Conservation (phyloP, 2,329 filamentous ascomycete genomes). For the Colletotrichum sansevieriae region DNA sequence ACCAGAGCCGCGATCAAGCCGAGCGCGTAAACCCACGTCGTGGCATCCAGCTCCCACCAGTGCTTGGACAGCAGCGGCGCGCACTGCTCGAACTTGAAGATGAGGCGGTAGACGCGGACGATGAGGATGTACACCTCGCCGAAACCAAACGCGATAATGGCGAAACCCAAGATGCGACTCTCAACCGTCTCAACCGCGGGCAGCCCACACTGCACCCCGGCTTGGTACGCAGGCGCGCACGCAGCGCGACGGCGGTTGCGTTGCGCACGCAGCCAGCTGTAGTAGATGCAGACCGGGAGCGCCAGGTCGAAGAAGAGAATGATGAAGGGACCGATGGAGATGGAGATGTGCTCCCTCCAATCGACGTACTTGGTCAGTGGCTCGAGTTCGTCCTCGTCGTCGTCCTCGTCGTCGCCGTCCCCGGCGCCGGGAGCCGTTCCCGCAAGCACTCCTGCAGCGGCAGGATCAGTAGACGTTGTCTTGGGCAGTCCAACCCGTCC, state of each 20-base stretch:
- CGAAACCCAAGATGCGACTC: slow-evolving; percentile 35
- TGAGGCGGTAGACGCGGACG: slow-evolving; percentile 38
- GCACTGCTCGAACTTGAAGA: slow-evolving; percentile 31
- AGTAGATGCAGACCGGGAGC: slow-evolving; percentile 36
- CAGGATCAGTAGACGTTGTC: slow-evolving; percentile 30
- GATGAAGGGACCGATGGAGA: slow-evolving; percentile 39
- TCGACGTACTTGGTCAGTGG: slow-evolving; percentile 40
- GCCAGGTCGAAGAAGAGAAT: slow-evolving; percentile 40
- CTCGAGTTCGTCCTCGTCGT: slow-evolving; percentile 33
- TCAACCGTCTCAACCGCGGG: slow-evolving; percentile 33
- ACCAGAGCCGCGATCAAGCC: slow-evolving; percentile 38
- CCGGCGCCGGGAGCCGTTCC: slow-evolving; percentile 3
- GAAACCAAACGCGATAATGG: slow-evolving; percentile 38
- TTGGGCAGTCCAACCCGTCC: slow-evolving; percentile 29
- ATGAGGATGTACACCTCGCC: slow-evolving; percentile 40
- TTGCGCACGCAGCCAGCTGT: slow-evolving; percentile 37
- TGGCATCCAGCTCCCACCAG: slow-evolving; percentile 39
- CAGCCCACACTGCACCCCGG: slow-evolving; percentile 29
- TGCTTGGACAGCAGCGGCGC: slow-evolving; percentile 36
- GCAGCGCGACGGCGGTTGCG: slow-evolving; percentile 33
- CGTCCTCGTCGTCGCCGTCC: slow-evolving; percentile 17
- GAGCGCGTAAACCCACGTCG: slow-evolving; percentile 38
- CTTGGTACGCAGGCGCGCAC: slow-evolving; percentile 26
- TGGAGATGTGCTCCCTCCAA: slow-evolving; percentile 39
- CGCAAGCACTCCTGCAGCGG: slow-evolving; percentile 26